Evolutionary conservation across 1,284 basidiomycete species (phyloP), one percentile per base, ranked within the genome.

Genomic region (Trametes sp.): DNA sequence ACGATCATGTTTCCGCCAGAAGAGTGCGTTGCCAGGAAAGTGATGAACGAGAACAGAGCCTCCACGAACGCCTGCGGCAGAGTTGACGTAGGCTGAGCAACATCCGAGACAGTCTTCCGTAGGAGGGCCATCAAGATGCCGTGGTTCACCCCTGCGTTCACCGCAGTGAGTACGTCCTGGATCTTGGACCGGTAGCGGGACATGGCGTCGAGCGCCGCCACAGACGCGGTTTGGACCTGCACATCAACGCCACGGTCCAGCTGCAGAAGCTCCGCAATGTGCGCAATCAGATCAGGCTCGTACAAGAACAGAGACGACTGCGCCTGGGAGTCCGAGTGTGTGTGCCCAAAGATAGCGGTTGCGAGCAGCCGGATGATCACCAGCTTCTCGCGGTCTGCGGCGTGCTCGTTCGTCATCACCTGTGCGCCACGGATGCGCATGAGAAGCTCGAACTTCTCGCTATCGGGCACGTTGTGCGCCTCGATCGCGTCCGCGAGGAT

Each of bases 141-240:
- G 74, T 99, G 98, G 72, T 95, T 98, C 64, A 98, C 95, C 54
- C 95, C 95, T 21, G 95, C 96, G 73, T 98, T 98, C 53, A 98
- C 87, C 1, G 96, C 90, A 16, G 91, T 90, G 46, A 98, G 80
- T 31, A 98, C 95, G 72, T 98, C 97, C 66, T 89, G 87, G 41
- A 94, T 84, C 74, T 91, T 94, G 66, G 81, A 82, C 61, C 94
- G 87, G 74, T 98, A 97, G 66, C 94, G 86, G 5, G 90, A 91
- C 61, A 98, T 86, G 4, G 94, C 94, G 75, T 99, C 98, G 56
- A 99, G 82, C 11, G 95, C 93, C 54, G 93, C 87, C 60, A 99
- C 84, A 14, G 95, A 93, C 3, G 93, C 90, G 1, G 90, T 92
- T 74, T 95, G 93, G 9, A 96, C 86, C 36, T 84, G 77, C 45